Base-by-base conservation (phyloP, 139 green algal genomes). In the Chlamydomonas sphaeroides region DNA sequence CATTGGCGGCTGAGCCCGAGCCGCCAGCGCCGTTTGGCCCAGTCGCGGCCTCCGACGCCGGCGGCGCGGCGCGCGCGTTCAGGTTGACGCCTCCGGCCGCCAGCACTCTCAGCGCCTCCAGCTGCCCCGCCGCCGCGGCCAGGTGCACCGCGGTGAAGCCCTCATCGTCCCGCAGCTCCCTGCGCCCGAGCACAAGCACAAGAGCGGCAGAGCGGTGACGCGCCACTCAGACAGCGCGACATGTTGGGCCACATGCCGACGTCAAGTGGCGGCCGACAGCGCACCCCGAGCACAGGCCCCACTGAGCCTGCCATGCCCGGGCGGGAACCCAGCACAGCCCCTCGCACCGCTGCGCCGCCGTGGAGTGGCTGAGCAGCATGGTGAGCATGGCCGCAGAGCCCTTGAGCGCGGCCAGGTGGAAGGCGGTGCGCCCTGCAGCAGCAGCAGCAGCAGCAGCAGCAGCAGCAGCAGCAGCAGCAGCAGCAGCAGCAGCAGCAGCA, bases 381-480 rank as follows among this genome's bases (percentile, higher is more conserved):
- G 15, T 23, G 25, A 72, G 28, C 42, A 82, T 63, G 7, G 32
- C 26, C n/a, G 75, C 65, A 30, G 32, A 39, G 25, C 75, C 75
- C 0, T 48, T 33, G 32, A 82, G 3, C 5, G 75, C 75, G 15
- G 75, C 75, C 5, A 82, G 75, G 75, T 82, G 75, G 6, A 82
- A n/a, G 8, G 75, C 75, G 32, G 75, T 82, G 21, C 75, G 75
- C 32, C n/a, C n/a, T n/a, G n/a, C n/a, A n/a, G n/a, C n/a, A n/a
- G n/a, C n/a, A n/a, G n/a, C n/a, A n/a, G n/a, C n/a, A n/a, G n/a
- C n/a, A n/a, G n/a, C n/a, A n/a, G n/a, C n/a, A n/a, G n/a, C n/a
- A n/a, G n/a, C n/a, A n/a, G n/a, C n/a, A n/a, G n/a, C n/a, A n/a
- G n/a, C n/a, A n/a, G n/a, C n/a, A n/a, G n/a, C n/a, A n/a, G n/a